Conservation (phyloP, 306 rosid species). For the Begonia masoniana region DNA sequence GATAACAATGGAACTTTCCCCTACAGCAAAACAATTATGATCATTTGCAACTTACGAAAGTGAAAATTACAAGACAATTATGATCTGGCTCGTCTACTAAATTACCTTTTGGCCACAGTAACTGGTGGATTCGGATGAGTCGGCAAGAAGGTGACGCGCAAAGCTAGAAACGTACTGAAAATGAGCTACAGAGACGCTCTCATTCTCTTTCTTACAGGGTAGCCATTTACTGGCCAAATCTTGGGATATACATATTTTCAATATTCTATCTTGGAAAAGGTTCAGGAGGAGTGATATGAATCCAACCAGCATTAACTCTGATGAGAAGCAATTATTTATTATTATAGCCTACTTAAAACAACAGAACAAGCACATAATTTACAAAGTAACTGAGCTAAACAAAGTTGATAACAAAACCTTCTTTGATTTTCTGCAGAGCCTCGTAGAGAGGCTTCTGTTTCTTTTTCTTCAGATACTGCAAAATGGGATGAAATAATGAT, state of each 20-base stretch:
- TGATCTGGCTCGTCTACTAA: background rate
- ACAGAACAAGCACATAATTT: too few relatives aligned
- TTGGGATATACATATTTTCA: slow-evolving; percentile 15
- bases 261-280: slow-evolving; percentile 15
- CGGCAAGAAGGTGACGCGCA: slow-evolving; percentile 20
- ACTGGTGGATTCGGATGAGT: slow-evolving; percentile 4
- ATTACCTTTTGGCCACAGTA: slow-evolving; percentile 4
- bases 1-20: slow-evolving; percentile 23
- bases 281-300: slow-evolving; percentile 24
- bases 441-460: slow-evolving; percentile 24
- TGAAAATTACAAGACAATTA: background rate
- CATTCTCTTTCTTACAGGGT: slow-evolving; percentile 11
- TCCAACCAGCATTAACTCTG: slow-evolving; percentile 29
- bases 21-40: slow-evolving; percentile 3
- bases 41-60: background rate
- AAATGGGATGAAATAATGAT: background rate
- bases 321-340: too few relatives aligned
- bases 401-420: slow-evolving; percentile 8
- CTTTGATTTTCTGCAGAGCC: slow-evolving; percentile 28
- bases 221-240: slow-evolving; percentile 15
- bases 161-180: slow-evolving; percentile 10
- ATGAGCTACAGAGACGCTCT: slow-evolving; percentile 9
- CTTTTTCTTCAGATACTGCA: slow-evolving; percentile 23
- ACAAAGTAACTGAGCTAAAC: too few relatives aligned
- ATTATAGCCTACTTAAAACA: too few relatives aligned